phyloP scores from a whole-genome alignment of 2,329 filamentous ascomycete species.

The Monosporascus sp. region DNA sequence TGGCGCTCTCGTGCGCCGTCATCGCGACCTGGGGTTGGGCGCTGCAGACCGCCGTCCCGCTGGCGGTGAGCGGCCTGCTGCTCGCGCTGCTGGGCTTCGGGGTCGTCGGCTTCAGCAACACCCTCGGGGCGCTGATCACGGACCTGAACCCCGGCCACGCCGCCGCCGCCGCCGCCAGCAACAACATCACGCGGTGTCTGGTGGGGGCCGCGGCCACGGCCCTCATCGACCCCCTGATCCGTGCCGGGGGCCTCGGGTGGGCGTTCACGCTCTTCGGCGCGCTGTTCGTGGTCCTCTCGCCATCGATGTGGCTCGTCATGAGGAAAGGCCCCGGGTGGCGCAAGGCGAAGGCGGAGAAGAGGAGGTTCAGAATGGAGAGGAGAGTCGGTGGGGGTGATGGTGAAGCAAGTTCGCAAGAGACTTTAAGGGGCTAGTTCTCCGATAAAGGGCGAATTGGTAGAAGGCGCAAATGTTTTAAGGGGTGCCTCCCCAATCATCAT shows the following conservation, averaged over 20 bases:
- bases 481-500: too few relatives aligned
- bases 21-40: slow-evolving; percentile 55
- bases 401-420: too few relatives aligned
- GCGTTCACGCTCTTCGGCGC: slow-evolving; percentile 53
- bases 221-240: slow-evolving; percentile 52
- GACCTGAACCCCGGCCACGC: slow-evolving; percentile 56
- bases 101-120: slow-evolving; percentile 54
- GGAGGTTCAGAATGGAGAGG: not conserved
- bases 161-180: slow-evolving; percentile 55
- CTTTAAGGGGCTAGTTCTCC: too few relatives aligned
- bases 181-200: slow-evolving; percentile 56
- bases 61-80: slow-evolving; percentile 50
- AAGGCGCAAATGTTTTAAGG: too few relatives aligned
- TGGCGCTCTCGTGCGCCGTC: slow-evolving; percentile 47
- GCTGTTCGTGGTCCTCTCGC: slow-evolving; percentile 42
- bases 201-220: slow-evolving; percentile 55
- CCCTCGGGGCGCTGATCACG: slow-evolving; percentile 55
- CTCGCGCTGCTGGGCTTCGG: slow-evolving; percentile 50
- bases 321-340: slow-evolving; percentile 44
- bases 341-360: slow-evolving; percentile 36
- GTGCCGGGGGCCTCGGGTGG: slow-evolving; percentile 52
- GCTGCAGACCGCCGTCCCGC: slow-evolving; percentile 41
- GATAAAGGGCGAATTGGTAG: too few relatives aligned
- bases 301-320: slow-evolving; percentile 42
- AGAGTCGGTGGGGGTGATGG: not conserved